Evolutionary conservation across 257 asterid genomes (phyloP), one percentile per base, ranked within the genome.

Genomic region (Nicotiana sylvestris): DNA sequence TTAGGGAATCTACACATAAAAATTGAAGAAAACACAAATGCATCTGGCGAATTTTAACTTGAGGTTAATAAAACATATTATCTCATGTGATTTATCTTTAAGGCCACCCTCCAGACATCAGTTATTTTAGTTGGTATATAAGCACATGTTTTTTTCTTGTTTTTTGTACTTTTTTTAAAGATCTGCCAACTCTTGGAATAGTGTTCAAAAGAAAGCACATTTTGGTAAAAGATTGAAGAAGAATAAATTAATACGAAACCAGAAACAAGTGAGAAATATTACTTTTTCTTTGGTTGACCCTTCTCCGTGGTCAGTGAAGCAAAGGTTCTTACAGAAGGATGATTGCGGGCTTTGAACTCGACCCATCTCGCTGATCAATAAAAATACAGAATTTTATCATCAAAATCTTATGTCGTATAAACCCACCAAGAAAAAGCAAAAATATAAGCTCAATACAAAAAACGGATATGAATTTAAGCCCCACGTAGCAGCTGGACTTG

Each of bases 251-350:
- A 69, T 21, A 66, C 35, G 25, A 72, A 11, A 46, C 21, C 4
- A 82, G 57, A 70, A 55, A 8, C 82, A 37, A 29, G 84, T 81
- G 12, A 67, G 81, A 43, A 86, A 81, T 76, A 82, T 88, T 93
- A 96, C 99, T 89, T 96, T 81, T 90, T 92, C 82, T 60, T 88
- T 21, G 91, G 92, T 85, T 79, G 91, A 87, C 86, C 76, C 84
- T 90, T 93, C 81, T 80, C 94, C 5, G 93, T 66, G 80, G 89
- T 88, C 25, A 89, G 84, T 74, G 95, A 85, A 84, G 97, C 93
- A 87, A 89, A 92, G 74, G 89, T 77, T 88, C 94, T 90, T 25
- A 85, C 81, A 12, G 88, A 83, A 66, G 51, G 84, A 76, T 61
- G 69, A 79, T 80, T 11, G 58, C 85, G 84, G 78, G 84, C 62